Base-by-base conservation (phyloP, 23 red algal species). In the Gracilaria domingensis region DNA sequence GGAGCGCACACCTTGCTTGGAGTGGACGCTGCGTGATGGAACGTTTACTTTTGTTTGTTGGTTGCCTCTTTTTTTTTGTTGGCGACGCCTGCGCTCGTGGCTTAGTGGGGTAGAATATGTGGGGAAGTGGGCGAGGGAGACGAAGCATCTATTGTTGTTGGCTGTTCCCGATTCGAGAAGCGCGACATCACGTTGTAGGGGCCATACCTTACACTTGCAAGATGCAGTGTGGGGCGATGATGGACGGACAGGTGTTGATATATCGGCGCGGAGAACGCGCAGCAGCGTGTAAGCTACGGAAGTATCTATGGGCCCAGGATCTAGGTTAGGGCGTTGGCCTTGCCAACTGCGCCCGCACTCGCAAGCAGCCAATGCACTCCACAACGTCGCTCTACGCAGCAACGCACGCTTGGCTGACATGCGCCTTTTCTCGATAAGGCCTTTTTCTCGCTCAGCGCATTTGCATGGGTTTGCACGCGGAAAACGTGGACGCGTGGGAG, bases 31-130 rank as follows among this genome's bases (percentile, higher is more conserved):
- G 51, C 51, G 6, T 18, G 51, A 20, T 55, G 51, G 51, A 55
- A 55, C 51, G 51, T 55, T 55, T n/a, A n/a, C n/a, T n/a, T n/a
- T n/a, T n/a, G n/a, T n/a, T 55, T 55, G 51, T 55, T 55, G 51
- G 5, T 45, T 45, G 42, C 42, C 11, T 45, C 5, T 11, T 45
- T 45, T 4, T 11, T 18, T 14, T 55, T 18, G 14, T 55, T 14
- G 51, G 8, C 18, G 51, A 20, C 51, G 42, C 42, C 11, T 45
- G 51, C 51, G 11, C 51, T 7, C 51, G 51, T 18, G 51, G 51
- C 51, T 55, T 55, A 55, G 51, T 18, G 51, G 9, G 14, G 17
- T 55, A 18, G 51, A 20, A 18, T 1, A 18, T 14, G 17, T 16
- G 51, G 51, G 17, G 8, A 18, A 55, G 42, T 11, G 42, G 11